Percentiles rank a stretch among this genome's conserved stretches.
phyloP scores from a whole-genome alignment of 805 yeast species.

The Saccharomycopsis sp. region DNA sequence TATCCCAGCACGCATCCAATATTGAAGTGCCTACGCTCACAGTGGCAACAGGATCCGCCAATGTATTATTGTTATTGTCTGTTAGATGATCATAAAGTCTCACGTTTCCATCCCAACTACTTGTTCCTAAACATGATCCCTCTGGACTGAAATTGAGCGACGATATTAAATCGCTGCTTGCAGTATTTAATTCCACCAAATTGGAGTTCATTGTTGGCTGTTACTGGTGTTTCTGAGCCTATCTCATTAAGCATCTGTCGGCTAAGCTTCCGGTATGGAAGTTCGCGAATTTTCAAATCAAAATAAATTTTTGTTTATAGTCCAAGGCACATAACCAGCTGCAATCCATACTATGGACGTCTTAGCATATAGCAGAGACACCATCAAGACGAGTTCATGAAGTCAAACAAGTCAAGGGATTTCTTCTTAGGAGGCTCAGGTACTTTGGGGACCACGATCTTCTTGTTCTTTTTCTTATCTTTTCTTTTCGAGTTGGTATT shows the following conservation, averaged over 20 bases:
- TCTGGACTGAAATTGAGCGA: constrained; percentile 10
- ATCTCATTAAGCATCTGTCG: too few relatives aligned
- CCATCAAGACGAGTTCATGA: constrained; percentile 3
- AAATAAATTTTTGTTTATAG: too few relatives aligned
- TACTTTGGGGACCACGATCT: background rate
- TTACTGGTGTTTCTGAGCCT: too few relatives aligned
- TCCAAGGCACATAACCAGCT: background rate
- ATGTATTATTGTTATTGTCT: background rate
- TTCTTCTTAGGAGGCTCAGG: constrained; percentile 5
- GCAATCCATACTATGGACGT: too few relatives aligned
- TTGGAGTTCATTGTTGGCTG: background rate
- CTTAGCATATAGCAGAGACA: too few relatives aligned
- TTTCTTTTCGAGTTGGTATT: background rate
- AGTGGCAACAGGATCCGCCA: background rate
- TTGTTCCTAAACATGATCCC: background rate
- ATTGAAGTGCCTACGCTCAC: constrained; percentile 9
- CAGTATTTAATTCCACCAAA: constrained; percentile 8
- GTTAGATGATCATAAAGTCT: constrained; percentile 3
- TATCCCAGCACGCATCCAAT: constrained; percentile 18
- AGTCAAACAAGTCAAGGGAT: constrained; percentile 6
- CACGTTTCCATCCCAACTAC: constrained; percentile 17
- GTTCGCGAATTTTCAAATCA: background rate
- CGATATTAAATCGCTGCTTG: constrained; percentile 15
- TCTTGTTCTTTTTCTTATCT: background rate
- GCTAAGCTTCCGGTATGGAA: too few relatives aligned